These are phyloP conservation scores for Pythium apleroticum DNA, from an alignment of 352 stramenopile species.

Conservation along the genomic window DNA sequence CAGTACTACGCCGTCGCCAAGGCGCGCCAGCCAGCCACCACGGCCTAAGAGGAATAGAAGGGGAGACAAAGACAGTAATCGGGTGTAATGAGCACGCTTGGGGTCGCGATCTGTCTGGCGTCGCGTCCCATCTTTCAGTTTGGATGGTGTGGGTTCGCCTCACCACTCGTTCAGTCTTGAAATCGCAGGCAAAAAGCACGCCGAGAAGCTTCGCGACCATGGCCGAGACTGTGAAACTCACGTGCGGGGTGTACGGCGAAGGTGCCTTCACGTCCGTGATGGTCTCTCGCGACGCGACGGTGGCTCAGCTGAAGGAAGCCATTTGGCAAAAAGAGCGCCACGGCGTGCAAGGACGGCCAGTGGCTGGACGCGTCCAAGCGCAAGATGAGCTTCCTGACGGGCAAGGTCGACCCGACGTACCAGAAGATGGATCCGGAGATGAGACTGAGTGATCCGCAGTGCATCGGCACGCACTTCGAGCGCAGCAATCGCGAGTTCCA, in stretches of 20 bases:
- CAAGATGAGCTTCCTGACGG: not conserved
- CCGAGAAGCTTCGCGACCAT: too few species aligned
- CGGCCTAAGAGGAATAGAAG: not conserved
- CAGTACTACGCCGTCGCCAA: slow-evolving; percentile 39
- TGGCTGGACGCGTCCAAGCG: not conserved
- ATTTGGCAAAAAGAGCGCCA: not conserved
- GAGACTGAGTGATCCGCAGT: not conserved
- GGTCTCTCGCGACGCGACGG: too few species aligned
- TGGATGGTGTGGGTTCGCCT: too few species aligned
- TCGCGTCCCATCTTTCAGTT: too few species aligned
- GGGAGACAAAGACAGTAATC: too few species aligned
- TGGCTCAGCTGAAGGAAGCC: not conserved
- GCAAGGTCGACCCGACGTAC: not conserved
- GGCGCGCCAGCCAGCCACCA: not conserved
- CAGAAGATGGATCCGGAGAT: not conserved
- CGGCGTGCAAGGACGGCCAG: not conserved
- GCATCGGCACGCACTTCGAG: not conserved
- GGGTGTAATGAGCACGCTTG: not conserved
- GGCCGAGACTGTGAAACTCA: too few species aligned
- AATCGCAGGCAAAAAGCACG: too few species aligned
- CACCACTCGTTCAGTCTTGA: too few species aligned
- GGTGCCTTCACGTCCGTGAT: too few species aligned
- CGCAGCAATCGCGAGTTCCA: not conserved
- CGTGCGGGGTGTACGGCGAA: too few species aligned
- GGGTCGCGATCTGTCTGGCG: too few species aligned